A percentile compares a stretch with the other conserved stretches of the same genome.
Evolutionary conservation across 805 yeast species (phyloP).

Genomic region (Metschnikowia dekortorum): DNA sequence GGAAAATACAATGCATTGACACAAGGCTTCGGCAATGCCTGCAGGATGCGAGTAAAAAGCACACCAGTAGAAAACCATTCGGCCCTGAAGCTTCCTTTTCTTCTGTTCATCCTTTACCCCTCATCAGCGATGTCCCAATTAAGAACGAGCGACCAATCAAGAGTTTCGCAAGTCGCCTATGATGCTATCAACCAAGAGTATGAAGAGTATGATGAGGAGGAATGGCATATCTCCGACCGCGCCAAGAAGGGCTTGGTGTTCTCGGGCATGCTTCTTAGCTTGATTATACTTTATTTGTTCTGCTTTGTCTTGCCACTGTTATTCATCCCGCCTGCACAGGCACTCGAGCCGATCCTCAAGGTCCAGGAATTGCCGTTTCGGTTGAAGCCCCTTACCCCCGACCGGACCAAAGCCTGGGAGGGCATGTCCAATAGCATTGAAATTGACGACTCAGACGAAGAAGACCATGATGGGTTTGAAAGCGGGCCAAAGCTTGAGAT

Average conservation of each 20-base stretch:
- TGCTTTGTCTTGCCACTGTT: conserved; percentile 29
- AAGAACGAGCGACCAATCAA: neutral
- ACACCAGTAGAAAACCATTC: neutral
- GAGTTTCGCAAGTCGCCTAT: neutral
- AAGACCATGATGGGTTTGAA: neutral
- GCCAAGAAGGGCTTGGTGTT: conserved; percentile 6
- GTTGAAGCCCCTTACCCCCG: conserved; percentile 23
- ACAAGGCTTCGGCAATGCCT: neutral
- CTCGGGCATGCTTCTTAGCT: conserved; percentile 6
- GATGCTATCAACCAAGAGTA: conserved; percentile 6
- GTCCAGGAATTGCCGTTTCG: conserved; percentile 22
- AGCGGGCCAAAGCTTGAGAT: too few relatives aligned
- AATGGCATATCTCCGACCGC: conserved; percentile 6
- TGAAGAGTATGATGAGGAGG: conserved; percentile 7
- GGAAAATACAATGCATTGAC: neutral
- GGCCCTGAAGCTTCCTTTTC: neutral
- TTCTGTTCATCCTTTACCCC: neutral
- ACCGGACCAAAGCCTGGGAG: neutral
- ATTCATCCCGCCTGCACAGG: conserved; percentile 31
- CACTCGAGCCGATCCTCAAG: conserved; percentile 22
- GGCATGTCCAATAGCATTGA: neutral
- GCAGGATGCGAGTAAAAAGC: neutral
- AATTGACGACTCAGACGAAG: neutral
- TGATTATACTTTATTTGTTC: conserved; percentile 25
- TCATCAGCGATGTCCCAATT: neutral